These are phyloP conservation scores for Metarhizium anisopliae DNA, from an alignment of 2,329 filamentous ascomycete genomes.

Conservation along the genomic window DNA sequence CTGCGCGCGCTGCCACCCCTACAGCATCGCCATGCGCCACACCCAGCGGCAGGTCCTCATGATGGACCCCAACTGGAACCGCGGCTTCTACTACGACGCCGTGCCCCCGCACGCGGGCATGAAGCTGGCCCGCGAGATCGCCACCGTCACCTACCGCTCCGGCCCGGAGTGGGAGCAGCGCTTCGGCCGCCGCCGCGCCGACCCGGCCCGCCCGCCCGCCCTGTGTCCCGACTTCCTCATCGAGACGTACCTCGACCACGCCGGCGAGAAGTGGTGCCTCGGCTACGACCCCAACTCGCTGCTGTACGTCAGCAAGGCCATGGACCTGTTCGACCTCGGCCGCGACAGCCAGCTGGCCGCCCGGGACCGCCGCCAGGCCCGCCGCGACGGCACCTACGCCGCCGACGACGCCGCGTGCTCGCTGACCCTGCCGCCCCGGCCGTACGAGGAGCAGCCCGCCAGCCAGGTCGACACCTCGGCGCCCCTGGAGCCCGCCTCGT, in stretches of 20 bases:
- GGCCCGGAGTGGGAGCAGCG: constrained; percentile 96
- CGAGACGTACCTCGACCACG: constrained; percentile 96
- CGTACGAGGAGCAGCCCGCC: constrained; percentile 75
- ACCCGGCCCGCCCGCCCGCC: constrained; percentile 77
- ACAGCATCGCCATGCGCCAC: constrained; percentile 97
- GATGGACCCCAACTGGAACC: constrained; percentile 97
- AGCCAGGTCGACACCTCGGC: constrained; percentile 25
- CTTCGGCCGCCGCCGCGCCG: constrained; percentile 80
- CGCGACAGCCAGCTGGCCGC: constrained; percentile 58
- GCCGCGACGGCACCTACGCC: constrained; percentile 46
- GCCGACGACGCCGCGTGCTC: constrained; percentile 47
- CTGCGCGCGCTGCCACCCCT: constrained; percentile 89
- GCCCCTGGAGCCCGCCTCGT: constrained; percentile 20
- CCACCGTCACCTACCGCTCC: constrained; percentile 92
- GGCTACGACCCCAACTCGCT: constrained; percentile 95
- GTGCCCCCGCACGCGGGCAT: constrained; percentile 92
- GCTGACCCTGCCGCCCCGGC: constrained; percentile 70
- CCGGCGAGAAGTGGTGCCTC: constrained; percentile 95
- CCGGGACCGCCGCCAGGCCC: constrained; percentile 50
- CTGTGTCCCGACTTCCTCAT: constrained; percentile 97
- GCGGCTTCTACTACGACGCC: constrained; percentile 83
- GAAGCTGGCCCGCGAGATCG: constrained; percentile 96
- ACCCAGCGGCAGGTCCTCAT: constrained; percentile 95
- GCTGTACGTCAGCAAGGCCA: constrained; percentile 94
- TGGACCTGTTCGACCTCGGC: constrained; percentile 95